Evolutionary conservation across 2,329 filamentous ascomycete genomes (phyloP).

Genomic region (Fusarium brachygibbosum): DNA sequence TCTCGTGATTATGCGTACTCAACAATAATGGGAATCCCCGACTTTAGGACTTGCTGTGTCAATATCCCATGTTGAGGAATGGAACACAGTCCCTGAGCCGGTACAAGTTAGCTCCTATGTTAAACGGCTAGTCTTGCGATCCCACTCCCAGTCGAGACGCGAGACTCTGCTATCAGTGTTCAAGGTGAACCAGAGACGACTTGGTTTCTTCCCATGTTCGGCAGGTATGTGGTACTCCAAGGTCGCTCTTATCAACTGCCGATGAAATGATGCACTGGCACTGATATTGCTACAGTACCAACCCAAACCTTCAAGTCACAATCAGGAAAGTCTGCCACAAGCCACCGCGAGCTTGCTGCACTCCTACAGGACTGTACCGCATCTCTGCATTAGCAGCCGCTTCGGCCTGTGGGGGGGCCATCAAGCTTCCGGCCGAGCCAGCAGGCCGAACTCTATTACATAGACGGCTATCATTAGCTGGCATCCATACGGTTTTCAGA

Average conservation of each 20-base stretch:
- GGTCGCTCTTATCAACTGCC: conserved; percentile 17
- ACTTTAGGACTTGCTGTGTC: background rate
- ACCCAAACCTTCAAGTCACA: conserved; percentile 20
- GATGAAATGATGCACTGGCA: conserved; percentile 14
- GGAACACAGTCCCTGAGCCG: background rate
- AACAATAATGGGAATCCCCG: conserved; percentile 15
- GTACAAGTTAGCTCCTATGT: conserved; percentile 7
- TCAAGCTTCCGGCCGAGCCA: conserved; percentile 26
- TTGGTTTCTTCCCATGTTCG: background rate
- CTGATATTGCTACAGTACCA: conserved; percentile 10
- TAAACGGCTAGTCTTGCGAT: conserved; percentile 2
- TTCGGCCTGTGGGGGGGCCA: conserved; percentile 41
- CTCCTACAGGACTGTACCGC: conserved; percentile 7
- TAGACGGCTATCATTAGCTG: conserved; percentile 20
- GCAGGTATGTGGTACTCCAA: background rate
- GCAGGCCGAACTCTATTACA: conserved; percentile 40
- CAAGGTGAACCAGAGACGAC: background rate
- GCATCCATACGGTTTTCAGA: conserved; percentile 11
- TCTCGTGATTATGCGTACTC: conserved; percentile 4
- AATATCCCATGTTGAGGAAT: conserved; percentile 16
- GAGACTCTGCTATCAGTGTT: background rate
- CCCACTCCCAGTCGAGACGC: background rate
- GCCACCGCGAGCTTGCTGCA: conserved; percentile 3
- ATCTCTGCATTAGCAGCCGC: conserved; percentile 35
- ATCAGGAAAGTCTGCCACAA: conserved; percentile 1